Conservation (phyloP, 352 stramenopile species). For the Saprolegnia parasitica region DNA sequence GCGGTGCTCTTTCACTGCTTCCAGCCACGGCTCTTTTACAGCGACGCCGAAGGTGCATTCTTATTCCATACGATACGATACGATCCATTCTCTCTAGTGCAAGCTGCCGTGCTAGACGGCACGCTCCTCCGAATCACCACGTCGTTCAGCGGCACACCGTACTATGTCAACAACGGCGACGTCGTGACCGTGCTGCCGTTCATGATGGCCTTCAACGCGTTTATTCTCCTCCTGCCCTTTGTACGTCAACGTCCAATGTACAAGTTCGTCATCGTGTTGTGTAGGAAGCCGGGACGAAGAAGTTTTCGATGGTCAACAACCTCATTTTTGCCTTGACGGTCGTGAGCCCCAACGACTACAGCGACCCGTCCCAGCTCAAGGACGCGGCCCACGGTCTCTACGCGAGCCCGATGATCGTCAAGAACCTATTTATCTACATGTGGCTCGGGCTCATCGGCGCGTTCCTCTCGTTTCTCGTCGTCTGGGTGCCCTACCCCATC, state of each 20-base stretch:
- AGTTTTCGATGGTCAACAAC: constrained; percentile 78
- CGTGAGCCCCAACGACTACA: constrained; percentile 45
- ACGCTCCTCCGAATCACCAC: constrained; percentile 41
- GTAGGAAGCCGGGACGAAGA: constrained; percentile 76
- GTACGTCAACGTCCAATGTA: constrained; percentile 4
- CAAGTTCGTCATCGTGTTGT: not conserved
- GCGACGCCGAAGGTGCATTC: constrained; percentile 21
- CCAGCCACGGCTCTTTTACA: constrained; percentile 41
- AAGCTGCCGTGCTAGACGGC: not conserved
- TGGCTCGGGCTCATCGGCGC: constrained; percentile 64
- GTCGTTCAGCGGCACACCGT: constrained; percentile 55
- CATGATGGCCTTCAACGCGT: constrained; percentile 69
- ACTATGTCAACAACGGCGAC: constrained; percentile 69
- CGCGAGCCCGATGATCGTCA: constrained; percentile 53
- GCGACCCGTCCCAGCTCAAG: constrained; percentile 49
- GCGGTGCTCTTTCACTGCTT: constrained; percentile 59
- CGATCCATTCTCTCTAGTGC: constrained; percentile 31
- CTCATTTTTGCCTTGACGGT: constrained; percentile 78
- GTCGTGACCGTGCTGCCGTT: constrained; percentile 67
- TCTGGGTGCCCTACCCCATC: constrained; percentile 72
- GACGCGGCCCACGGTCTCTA: constrained; percentile 42
- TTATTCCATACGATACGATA: constrained; percentile 6
- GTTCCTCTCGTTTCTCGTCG: constrained; percentile 61
- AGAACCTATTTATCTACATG: constrained; percentile 71
- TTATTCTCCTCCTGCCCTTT: constrained; percentile 53